Evolutionary conservation across 495 filamentous ascomycete genomes (phyloP), one percentile per base, ranked within the genome.

Genomic region (Aspergillus ellipticus): DNA sequence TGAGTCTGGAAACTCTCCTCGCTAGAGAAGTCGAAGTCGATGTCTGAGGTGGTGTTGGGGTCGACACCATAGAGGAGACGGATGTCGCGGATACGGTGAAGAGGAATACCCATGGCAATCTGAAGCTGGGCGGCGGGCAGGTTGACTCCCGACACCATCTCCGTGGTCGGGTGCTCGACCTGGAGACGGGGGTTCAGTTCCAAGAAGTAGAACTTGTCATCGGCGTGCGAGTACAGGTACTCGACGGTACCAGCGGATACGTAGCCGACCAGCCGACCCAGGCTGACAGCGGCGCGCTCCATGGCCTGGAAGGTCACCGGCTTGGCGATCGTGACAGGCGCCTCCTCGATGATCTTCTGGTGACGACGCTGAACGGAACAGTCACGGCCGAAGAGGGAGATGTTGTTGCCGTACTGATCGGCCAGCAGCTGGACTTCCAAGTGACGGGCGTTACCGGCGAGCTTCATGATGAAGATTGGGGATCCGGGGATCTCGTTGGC

Each of bases 311-410:
- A 99, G 49, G 94, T 97, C 39, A 75, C 71, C 21, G 84, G 81
- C 66, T 89, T 94, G 21, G 94, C 94, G 51, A 99, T 93, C 9
- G 94, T 99, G 29, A 97, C 94, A 11, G 94, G 94, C 5, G 94
- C 94, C 74, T 99, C 94, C 74, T 99, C 94, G 60, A 99, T 99
- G 72, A 99, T 99, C 79, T 99, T 99, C 75, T 99, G 94, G 77
- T 99, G 94, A 75, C 94, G 83, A 73, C 94, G 87, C 76, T 99
- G 94, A 2, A 99, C 94, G 58, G 94, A 99, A 73, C 94, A 99
- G 77, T 99, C 94, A 86, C 94, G 85, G 60, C 94, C 94, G 63
- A 97, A 97, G 20, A 99, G 82, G 4, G 94, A 99, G 65, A 99
- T 96, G 73, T 97, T 97, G 82, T 99, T 97, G 55, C 95, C 95